Conservation (phyloP, 345 rosid species). For the Cardamine occulta region DNA sequence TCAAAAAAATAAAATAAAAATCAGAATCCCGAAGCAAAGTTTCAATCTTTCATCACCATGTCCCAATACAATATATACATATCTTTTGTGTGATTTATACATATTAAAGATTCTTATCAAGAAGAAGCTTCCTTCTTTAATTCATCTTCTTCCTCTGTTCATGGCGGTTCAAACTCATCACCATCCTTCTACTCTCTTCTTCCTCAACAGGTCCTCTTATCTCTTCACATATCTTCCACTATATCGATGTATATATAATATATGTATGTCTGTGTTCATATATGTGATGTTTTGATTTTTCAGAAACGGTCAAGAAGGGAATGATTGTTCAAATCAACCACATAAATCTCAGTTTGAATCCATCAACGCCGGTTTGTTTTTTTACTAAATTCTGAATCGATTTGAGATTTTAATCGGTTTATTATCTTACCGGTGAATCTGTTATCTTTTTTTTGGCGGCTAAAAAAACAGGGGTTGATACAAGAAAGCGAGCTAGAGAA, state of each 20-base stretch:
- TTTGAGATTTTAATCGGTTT: not conserved
- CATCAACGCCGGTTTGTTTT: conserved; percentile 31
- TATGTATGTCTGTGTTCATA: not conserved
- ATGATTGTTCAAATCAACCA: conserved; percentile 55
- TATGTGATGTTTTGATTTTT: not conserved
- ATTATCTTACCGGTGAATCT: conserved; percentile 15
- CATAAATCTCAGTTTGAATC: conserved; percentile 41
- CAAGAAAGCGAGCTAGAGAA: conserved; percentile 75
- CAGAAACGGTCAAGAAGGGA: conserved; percentile 75
- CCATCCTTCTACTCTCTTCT: conserved; percentile 77
- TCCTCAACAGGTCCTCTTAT: conserved; percentile 63
- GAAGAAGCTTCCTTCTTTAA: conserved; percentile 14
- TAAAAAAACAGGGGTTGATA: conserved; percentile 36
- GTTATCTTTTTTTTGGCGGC: conserved; percentile 8
- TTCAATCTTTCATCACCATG: conserved; percentile 25
- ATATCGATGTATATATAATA: not conserved
- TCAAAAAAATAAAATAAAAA: not conserved
- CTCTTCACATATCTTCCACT: not conserved
- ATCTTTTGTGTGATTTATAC: conserved; percentile 26
- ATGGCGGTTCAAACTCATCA: conserved; percentile 96
- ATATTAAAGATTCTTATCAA: conserved; percentile 12
- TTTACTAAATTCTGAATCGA: not conserved
- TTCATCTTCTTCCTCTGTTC: conserved; percentile 28
- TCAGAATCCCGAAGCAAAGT: conserved; percentile 33
- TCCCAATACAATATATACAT: conserved; percentile 36